phyloP scores from a whole-genome alignment of 345 rosid genomes.

The Brassica carinata region DNA sequence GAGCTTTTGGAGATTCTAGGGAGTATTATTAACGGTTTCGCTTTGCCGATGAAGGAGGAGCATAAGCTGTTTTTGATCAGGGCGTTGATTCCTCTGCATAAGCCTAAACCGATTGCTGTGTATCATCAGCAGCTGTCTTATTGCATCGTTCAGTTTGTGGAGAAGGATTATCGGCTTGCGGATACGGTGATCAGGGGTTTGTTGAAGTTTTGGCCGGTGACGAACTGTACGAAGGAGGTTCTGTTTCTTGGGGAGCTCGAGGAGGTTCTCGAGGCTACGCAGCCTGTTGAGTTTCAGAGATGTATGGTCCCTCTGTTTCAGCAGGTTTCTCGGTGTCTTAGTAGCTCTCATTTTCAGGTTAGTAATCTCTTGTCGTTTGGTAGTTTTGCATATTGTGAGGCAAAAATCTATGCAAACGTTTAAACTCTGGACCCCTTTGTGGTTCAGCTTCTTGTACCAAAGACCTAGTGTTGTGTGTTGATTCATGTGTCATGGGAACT shows the following conservation, averaged over 20 bases:
- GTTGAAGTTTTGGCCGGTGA: constrained; percentile 88
- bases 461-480: neutral
- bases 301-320: constrained; percentile 86
- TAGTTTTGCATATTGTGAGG: constrained; percentile 1
- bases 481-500: neutral
- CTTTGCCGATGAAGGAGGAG: constrained; percentile 93
- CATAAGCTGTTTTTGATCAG: constrained; percentile 85
- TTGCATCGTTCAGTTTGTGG: constrained; percentile 84
- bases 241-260: constrained; percentile 92
- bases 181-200: constrained; percentile 81
- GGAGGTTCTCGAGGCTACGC: constrained; percentile 90
- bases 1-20: constrained; percentile 89
- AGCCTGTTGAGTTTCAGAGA: constrained; percentile 79
- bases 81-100: constrained; percentile 88
- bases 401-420: neutral
- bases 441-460: no score
- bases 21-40: constrained; percentile 91
- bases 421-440: no score
- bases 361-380: constrained; percentile 13
- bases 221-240: constrained; percentile 85
- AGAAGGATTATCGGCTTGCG: constrained; percentile 88
- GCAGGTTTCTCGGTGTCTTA: constrained; percentile 81
- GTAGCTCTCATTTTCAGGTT: constrained; percentile 90
- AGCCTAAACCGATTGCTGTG: constrained; percentile 64
- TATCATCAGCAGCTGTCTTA: constrained; percentile 90